phyloP scores from a whole-genome alignment of 805 yeast species.

The Brettanomyces sp. region DNA sequence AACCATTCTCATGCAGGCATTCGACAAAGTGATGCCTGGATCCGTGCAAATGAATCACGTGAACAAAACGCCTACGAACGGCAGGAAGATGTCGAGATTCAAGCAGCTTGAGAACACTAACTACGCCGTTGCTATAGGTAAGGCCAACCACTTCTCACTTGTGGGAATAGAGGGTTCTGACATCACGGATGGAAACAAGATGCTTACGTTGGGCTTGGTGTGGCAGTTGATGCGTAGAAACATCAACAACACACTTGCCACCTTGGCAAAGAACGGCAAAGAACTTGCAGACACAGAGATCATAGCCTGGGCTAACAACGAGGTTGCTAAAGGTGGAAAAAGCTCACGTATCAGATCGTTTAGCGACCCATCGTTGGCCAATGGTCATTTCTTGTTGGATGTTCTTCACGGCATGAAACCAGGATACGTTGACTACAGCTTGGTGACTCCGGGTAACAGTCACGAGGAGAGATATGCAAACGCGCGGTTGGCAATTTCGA shows the following conservation, averaged over 20 bases:
- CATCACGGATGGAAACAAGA: constrained; percentile 85
- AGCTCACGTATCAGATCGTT: constrained; percentile 66
- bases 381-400: constrained; percentile 78
- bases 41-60: constrained; percentile 70
- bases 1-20: constrained; percentile 78
- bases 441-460: constrained; percentile 70
- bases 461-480: constrained; percentile 88
- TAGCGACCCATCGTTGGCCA: constrained; percentile 68
- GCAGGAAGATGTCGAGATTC: constrained; percentile 74
- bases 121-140: constrained; percentile 95
- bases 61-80: constrained; percentile 73
- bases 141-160: constrained; percentile 81
- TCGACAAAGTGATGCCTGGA: constrained; percentile 92
- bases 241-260: constrained; percentile 73
- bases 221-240: constrained; percentile 99
- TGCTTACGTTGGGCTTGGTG: constrained; percentile 83
- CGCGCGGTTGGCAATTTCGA: constrained; percentile 94
- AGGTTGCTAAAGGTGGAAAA: constrained; percentile 81
- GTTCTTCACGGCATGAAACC: constrained; percentile 90
- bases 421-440: constrained; percentile 93
- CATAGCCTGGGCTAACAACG: constrained; percentile 86
- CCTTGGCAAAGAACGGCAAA: constrained; percentile 61
- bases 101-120: constrained; percentile 97
- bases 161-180: constrained; percentile 99
- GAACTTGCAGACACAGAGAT: constrained; percentile 80